A percentile compares a stretch with the other conserved stretches of the same genome.
Evolutionary conservation across 768 basidiomycete species (phyloP).

Genomic region (Brasilioporus rufonigricans): DNA sequence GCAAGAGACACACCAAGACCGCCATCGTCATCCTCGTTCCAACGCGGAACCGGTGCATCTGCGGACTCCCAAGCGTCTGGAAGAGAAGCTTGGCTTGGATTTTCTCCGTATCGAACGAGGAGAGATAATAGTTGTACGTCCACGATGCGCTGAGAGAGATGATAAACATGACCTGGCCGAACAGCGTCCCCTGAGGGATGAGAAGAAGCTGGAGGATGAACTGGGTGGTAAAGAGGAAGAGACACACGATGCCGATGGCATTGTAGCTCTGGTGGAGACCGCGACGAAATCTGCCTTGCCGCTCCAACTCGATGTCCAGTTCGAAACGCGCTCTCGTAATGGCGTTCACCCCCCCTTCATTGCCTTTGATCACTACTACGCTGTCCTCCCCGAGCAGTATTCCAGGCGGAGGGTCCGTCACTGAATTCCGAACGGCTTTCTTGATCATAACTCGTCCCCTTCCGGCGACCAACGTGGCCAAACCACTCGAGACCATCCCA

Average conservation of each 20-base stretch:
- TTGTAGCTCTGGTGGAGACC: conserved; percentile 5
- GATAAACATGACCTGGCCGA: conserved; percentile 35
- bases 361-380: conserved; percentile 26
- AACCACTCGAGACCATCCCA: conserved; percentile 28
- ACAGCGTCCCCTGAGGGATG: no score
- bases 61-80: conserved; percentile 8
- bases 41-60: conserved; percentile 10
- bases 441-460: conserved; percentile 22
- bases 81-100: conserved; percentile 24
- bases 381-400: conserved; percentile 18
- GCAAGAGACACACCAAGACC: conserved; percentile 18
- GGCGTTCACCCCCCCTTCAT: conserved; percentile 22
- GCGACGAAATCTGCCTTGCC: not conserved
- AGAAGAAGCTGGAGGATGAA: conserved; percentile 35
- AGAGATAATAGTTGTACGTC: conserved; percentile 31
- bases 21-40: conserved; percentile 20
- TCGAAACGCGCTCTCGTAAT: conserved; percentile 29
- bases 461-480: conserved; percentile 27
- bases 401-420: conserved; percentile 20
- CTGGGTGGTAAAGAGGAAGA: conserved; percentile 27
- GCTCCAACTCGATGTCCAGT: conserved; percentile 9
- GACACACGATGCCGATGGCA: conserved; percentile 15
- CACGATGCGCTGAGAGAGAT: conserved; percentile 28
- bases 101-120: conserved; percentile 30
- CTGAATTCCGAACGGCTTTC: conserved; percentile 14